phyloP scores from a whole-genome alignment of 1,284 basidiomycete species.

The Cryptococcus floricola region DNA sequence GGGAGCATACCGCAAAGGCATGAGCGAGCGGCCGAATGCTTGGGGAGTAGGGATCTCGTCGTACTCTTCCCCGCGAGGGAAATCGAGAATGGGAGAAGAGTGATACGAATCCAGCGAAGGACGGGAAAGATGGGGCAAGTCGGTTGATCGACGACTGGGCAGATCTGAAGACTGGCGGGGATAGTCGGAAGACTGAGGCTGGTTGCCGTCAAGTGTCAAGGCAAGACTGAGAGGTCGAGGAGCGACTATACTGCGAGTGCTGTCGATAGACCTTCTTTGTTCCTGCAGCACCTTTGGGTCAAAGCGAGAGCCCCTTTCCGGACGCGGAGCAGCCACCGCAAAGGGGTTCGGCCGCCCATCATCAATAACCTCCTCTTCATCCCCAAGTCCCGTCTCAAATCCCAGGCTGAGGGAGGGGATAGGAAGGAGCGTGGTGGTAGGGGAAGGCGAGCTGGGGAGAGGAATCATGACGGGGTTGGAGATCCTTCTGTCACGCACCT shows the following conservation, averaged over 20 bases:
- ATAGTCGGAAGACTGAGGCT: neutral
- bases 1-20: conserved; percentile 26
- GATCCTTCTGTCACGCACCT: conserved; percentile 8
- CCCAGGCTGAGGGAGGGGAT: conserved; percentile 1
- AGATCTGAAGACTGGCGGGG: neutral
- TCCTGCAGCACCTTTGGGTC: conserved; percentile 36
- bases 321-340: conserved; percentile 39
- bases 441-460: conserved; percentile 18
- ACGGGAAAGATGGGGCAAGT: too few relatives aligned
- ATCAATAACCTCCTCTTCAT: neutral
- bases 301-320: conserved; percentile 36
- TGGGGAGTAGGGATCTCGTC: conserved; percentile 35
- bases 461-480: conserved; percentile 28
- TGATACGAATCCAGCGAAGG: neutral
- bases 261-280: conserved; percentile 12
- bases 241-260: too few relatives aligned
- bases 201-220: neutral
- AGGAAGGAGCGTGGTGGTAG: neutral
- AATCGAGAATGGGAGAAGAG: neutral
- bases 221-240: neutral
- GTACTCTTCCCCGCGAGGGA: conserved; percentile 3
- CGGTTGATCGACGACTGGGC: too few relatives aligned
- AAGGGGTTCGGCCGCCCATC: conserved; percentile 36
- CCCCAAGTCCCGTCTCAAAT: neutral
- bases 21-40: conserved; percentile 37